Conservation (phyloP, 1,284 basidiomycete genomes). For the Porodaedalea pini region DNA sequence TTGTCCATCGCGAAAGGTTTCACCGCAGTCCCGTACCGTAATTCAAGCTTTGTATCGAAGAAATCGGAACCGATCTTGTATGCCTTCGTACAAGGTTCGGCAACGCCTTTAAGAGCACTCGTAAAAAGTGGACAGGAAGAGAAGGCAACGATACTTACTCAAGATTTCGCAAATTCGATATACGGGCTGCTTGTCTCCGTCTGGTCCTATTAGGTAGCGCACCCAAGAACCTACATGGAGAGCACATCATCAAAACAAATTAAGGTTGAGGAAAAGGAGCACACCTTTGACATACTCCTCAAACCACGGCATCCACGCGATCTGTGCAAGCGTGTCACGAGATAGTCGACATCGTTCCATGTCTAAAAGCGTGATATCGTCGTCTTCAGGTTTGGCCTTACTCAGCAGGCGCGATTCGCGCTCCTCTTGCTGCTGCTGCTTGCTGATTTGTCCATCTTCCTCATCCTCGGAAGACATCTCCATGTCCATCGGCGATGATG, state of each 20-base stretch:
- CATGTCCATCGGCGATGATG: constrained; percentile 76
- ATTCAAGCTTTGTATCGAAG: constrained; percentile 61
- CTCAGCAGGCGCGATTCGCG: constrained; percentile 51
- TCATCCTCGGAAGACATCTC: constrained; percentile 70
- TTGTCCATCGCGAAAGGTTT: constrained; percentile 71
- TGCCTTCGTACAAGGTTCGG: constrained; percentile 50
- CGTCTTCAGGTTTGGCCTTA: constrained; percentile 46
- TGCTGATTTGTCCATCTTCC: constrained; percentile 71
- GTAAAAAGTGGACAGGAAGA: constrained; percentile 20
- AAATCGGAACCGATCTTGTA: constrained; percentile 73
- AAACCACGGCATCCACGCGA: constrained; percentile 71
- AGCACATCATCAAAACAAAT: constrained; percentile 25
- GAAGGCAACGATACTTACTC: constrained; percentile 44
- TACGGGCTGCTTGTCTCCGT: constrained; percentile 44
- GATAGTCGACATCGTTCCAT: constrained; percentile 57
- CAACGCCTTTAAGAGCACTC: constrained; percentile 40
- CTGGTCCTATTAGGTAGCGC: constrained; percentile 64
- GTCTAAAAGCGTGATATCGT: constrained; percentile 51
- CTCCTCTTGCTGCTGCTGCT: constrained; percentile 67
- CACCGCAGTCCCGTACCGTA: constrained; percentile 65
- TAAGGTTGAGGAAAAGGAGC: constrained; percentile 28
- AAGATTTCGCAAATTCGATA: constrained; percentile 82
- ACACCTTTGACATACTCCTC: constrained; percentile 72
- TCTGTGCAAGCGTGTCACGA: constrained; percentile 61
- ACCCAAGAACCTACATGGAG: constrained; percentile 67